These are phyloP conservation scores for Westerdykella aurantiaca DNA, from an alignment of 2,329 filamentous ascomycete genomes.

Conservation along the genomic window DNA sequence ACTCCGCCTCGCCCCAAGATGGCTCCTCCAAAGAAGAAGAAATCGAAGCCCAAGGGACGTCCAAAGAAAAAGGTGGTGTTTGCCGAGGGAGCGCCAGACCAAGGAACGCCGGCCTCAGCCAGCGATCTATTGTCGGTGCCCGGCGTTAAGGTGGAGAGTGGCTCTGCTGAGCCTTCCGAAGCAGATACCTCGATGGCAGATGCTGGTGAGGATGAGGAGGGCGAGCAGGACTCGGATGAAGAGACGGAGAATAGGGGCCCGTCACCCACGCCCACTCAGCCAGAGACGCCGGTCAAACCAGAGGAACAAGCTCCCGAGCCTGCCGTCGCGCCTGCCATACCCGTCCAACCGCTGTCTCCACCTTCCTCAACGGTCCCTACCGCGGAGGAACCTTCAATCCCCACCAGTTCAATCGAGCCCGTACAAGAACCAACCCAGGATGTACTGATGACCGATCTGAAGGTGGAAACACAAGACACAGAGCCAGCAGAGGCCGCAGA, in stretches of 20 bases:
- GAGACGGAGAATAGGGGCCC: conserved; percentile 44
- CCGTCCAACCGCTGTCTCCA: conserved; percentile 3
- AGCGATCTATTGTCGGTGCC: conserved; percentile 22
- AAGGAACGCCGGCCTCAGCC: conserved; percentile 23
- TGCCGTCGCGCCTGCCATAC: background rate
- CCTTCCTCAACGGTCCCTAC: conserved; percentile 2
- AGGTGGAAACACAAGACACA: conserved; percentile 3
- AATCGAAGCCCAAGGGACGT: conserved; percentile 70
- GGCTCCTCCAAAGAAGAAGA: conserved; percentile 67
- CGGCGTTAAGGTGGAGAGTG: conserved; percentile 37
- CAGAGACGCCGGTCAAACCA: conserved; percentile 22
- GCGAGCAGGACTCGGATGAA: conserved; percentile 45
- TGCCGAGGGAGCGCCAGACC: conserved; percentile 41
- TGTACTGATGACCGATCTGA: conserved; percentile 3
- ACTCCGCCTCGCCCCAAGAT: conserved; percentile 58
- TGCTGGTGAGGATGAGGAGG: conserved; percentile 44
- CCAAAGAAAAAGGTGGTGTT: conserved; percentile 70
- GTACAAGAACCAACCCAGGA: conserved; percentile 7
- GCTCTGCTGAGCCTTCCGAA: conserved; percentile 33
- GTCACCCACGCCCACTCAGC: conserved; percentile 40
- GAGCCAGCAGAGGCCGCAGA: too few species aligned
- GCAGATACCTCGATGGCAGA: conserved; percentile 40
- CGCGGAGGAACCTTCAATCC: background rate
- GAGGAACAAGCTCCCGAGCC: conserved; percentile 1
- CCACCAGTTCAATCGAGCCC: background rate